Evolutionary conservation across 768 basidiomycete species (phyloP).

Genomic region (Lepiota venenata): DNA sequence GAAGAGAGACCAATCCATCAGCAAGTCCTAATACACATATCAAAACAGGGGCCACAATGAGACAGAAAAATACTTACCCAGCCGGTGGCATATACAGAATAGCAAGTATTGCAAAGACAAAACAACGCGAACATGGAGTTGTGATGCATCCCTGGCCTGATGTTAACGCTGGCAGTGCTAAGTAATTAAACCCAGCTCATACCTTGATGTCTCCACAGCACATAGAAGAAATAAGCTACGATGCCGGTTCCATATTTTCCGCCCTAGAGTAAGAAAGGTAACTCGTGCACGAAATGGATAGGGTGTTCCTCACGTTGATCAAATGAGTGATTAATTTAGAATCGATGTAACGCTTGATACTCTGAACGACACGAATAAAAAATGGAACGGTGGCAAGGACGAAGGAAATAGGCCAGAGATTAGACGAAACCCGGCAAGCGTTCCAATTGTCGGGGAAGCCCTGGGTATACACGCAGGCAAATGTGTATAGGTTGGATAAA

Average conservation of each 20-base stretch:
- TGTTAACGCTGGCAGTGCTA: conserved; percentile 1
- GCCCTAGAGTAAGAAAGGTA: conserved; percentile 43
- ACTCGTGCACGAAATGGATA: not conserved
- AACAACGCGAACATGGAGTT: conserved; percentile 62
- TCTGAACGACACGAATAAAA: conserved; percentile 78
- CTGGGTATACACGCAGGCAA: conserved; percentile 69
- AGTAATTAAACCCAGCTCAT: conserved; percentile 14
- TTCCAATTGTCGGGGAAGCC: conserved; percentile 48
- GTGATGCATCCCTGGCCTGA: conserved; percentile 22
- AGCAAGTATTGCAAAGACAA: conserved; percentile 59
- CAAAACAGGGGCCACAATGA: not conserved
- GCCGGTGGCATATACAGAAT: conserved; percentile 64
- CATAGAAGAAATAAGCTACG: conserved; percentile 64
- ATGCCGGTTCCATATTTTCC: conserved; percentile 82
- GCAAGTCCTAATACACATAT: conserved; percentile 53
- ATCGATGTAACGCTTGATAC: conserved; percentile 83
- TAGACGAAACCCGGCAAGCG: conserved; percentile 39
- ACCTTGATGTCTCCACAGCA: conserved; percentile 73
- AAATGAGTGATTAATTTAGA: conserved; percentile 73
- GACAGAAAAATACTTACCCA: conserved; percentile 57
- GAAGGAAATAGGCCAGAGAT: conserved; percentile 62
- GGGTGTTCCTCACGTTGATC: conserved; percentile 61
- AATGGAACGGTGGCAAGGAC: conserved; percentile 65
- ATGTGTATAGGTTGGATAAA: conserved; percentile 66
- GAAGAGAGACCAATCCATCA: conserved; percentile 92